These are phyloP conservation scores for Botrytis cinerea DNA, from an alignment of 2,329 filamentous ascomycete species.

Conservation along the genomic window DNA sequence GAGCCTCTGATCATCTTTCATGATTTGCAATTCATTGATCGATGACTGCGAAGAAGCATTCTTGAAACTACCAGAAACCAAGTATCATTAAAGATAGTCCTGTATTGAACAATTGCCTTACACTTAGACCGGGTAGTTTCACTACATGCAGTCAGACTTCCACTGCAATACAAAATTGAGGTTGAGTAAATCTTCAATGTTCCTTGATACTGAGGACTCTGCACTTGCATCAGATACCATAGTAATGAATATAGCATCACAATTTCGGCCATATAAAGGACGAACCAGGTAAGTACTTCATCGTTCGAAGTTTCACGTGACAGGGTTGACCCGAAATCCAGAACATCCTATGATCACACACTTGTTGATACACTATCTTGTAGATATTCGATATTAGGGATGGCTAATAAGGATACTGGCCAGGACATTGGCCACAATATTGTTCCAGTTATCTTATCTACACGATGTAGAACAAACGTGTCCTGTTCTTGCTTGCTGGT, in stretches of 20 bases:
- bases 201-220: background rate
- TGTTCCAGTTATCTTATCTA: background rate
- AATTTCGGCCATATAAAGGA: background rate
- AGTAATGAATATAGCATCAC: background rate
- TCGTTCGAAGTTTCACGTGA: background rate
- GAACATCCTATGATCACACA: background rate
- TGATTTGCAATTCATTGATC: background rate
- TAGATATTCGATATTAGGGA: background rate
- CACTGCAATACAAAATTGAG: background rate
- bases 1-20: background rate
- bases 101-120: background rate
- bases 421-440: background rate
- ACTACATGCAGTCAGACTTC: background rate
- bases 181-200: background rate
- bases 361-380: background rate
- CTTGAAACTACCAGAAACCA: background rate
- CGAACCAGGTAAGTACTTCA: background rate
- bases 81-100: background rate
- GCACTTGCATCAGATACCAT: constrained; percentile 4
- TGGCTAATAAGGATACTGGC: background rate
- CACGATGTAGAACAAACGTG: background rate
- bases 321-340: background rate
- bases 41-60: too few species aligned
- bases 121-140: background rate
- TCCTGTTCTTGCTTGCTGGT: background rate